These are phyloP conservation scores for Debaryomyces tyrocola DNA, from an alignment of 805 yeast species.

Conservation along the genomic window DNA sequence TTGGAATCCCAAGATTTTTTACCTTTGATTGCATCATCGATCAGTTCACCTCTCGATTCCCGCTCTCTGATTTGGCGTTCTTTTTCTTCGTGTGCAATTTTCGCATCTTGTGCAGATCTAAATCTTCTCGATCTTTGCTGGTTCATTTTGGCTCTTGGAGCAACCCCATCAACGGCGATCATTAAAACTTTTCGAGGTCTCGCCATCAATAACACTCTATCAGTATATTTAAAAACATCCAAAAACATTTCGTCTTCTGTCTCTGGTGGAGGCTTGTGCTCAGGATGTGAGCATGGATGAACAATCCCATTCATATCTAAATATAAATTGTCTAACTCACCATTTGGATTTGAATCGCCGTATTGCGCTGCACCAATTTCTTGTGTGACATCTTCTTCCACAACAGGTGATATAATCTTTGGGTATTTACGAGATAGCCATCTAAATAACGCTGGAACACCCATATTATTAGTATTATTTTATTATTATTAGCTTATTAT, in stretches of 20 bases:
- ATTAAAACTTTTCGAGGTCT: conserved; percentile 88
- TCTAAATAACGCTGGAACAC: conserved; percentile 97
- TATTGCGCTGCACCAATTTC: conserved; percentile 69
- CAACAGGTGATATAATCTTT: conserved; percentile 85
- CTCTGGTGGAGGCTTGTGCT: conserved; percentile 91
- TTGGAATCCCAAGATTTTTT: conserved; percentile 92
- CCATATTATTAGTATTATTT: conserved; percentile 47
- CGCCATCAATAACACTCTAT: conserved; percentile 88
- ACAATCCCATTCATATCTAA: conserved; percentile 99
- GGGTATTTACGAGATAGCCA: conserved; percentile 95
- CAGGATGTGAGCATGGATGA: conserved; percentile 99
- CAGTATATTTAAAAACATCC: conserved; percentile 90
- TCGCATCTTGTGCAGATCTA: conserved; percentile 88
- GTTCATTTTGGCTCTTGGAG: conserved; percentile 97
- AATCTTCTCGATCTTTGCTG: conserved; percentile 95
- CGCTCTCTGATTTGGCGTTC: conserved; percentile 58
- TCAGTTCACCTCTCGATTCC: conserved; percentile 65
- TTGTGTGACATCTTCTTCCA: conserved; percentile 69
- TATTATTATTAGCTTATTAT: not conserved
- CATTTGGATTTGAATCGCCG: conserved; percentile 83
- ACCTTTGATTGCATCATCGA: conserved; percentile 72
- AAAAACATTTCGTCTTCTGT: conserved; percentile 94
- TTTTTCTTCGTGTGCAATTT: conserved; percentile 70
- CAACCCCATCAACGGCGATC: conserved; percentile 99
- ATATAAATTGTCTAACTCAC: conserved; percentile 90